Evolutionary conservation across 2,329 filamentous ascomycete species (phyloP).

Genomic region (Aspergillus fischeri): DNA sequence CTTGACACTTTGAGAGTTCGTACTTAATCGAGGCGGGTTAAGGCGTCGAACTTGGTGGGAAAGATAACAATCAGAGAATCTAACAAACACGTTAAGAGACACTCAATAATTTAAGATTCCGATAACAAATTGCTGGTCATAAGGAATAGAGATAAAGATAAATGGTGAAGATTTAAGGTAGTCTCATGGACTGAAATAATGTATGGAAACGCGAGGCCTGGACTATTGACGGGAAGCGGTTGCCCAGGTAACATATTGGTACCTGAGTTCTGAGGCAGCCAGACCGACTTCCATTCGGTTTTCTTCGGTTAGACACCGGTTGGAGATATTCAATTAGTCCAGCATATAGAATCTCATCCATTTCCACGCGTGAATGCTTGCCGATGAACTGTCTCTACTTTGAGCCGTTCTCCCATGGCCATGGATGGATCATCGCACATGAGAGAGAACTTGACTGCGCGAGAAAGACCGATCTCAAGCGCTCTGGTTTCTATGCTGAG

Average conservation of each 20-base stretch:
- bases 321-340: not conserved
- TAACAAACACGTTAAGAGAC: not conserved
- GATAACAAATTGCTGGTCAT: not conserved
- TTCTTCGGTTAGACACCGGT: not conserved
- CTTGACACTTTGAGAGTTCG: not conserved
- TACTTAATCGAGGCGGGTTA: not conserved
- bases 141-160: not conserved
- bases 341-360: not conserved
- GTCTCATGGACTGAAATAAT: not conserved
- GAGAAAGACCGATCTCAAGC: not conserved
- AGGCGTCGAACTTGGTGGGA: not conserved
- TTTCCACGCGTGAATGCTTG: not conserved
- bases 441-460: not conserved
- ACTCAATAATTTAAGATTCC: not conserved
- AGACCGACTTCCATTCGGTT: not conserved
- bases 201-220: not conserved
- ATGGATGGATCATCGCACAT: not conserved
- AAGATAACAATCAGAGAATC: not conserved
- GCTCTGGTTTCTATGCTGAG: no score
- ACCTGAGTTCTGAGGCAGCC: not conserved
- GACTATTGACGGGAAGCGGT: not conserved
- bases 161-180: not conserved
- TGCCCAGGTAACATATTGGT: not conserved
- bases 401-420: not conserved
- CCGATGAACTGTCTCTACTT: not conserved